A percentile compares a stretch with the other conserved stretches of the same genome.
phyloP scores from a whole-genome alignment of 805 yeast genomes.

The Maudiozyma serrabonitensis region DNA sequence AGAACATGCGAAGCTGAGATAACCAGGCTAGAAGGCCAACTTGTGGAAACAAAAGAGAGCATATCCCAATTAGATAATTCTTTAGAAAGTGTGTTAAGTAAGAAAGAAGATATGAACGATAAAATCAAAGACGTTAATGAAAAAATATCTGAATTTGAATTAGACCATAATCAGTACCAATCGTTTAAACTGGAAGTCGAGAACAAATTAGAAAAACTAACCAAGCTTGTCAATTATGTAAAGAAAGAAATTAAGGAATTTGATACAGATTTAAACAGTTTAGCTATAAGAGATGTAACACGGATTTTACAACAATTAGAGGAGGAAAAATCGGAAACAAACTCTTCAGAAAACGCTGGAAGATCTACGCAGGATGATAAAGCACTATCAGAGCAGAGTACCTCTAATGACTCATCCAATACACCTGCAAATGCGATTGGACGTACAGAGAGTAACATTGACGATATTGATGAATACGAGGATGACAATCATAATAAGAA shows the following conservation, averaged over 20 bases:
- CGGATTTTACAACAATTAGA: slow-evolving; percentile 19
- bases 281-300: slow-evolving; percentile 46
- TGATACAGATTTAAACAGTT: slow-evolving; percentile 33
- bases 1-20: slow-evolving; percentile 30
- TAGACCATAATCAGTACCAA: slow-evolving; percentile 45
- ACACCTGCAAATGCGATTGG: background rate
- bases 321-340: background rate
- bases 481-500: background rate
- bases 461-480: background rate
- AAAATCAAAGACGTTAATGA: slow-evolving; percentile 34
- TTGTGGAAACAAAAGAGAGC: slow-evolving; percentile 28
- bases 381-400: background rate
- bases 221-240: slow-evolving; percentile 30
- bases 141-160: slow-evolving; percentile 32
- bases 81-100: slow-evolving; percentile 33
- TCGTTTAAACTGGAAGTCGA: slow-evolving; percentile 59
- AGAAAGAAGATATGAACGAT: slow-evolving; percentile 34
- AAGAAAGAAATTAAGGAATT: slow-evolving; percentile 33
- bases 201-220: slow-evolving; percentile 52
- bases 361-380: no score
- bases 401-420: background rate
- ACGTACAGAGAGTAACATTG: background rate
- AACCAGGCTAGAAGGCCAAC: slow-evolving; percentile 21
- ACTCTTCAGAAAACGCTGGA: background rate
- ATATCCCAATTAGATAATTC: slow-evolving; percentile 23